A percentile compares a stretch with the other conserved stretches of the same genome.
Evolutionary conservation across 257 asterid species (phyloP).

Genomic region (Apocynum venetum): DNA sequence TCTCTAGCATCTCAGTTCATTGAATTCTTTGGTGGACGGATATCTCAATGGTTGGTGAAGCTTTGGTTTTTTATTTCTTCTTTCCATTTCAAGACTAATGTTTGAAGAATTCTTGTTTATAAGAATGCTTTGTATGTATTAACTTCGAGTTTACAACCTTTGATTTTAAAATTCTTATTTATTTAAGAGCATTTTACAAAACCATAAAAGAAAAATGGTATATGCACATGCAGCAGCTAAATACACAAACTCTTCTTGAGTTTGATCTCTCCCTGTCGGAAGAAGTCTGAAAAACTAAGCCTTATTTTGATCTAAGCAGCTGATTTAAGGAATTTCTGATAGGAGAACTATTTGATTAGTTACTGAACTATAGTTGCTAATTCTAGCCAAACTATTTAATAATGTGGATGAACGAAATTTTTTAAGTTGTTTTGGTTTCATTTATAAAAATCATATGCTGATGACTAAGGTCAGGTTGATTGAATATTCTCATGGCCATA

Average conservation of each 20-base stretch:
- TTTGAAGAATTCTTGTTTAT: background rate
- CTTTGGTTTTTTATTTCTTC: conserved; percentile 8
- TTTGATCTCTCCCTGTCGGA: background rate
- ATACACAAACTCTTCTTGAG: background rate
- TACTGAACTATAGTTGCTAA: background rate
- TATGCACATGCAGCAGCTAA: background rate
- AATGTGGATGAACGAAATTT: background rate
- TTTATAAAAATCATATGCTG: background rate
- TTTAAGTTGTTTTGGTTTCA: background rate
- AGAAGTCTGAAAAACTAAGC: background rate
- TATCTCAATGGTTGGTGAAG: conserved; percentile 75
- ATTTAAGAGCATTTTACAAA: background rate
- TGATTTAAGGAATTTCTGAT: background rate
- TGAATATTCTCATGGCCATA: background rate
- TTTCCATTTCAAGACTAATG: background rate
- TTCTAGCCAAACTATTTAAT: background rate
- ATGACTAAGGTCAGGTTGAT: background rate
- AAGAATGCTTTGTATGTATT: background rate
- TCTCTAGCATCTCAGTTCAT: conserved; percentile 76
- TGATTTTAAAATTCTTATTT: background rate
- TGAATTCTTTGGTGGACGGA: conserved; percentile 89
- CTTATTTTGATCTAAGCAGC: background rate
- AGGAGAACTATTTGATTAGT: background rate
- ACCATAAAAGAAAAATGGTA: background rate
- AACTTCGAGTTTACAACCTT: background rate